A percentile compares a stretch with the other conserved stretches of the same genome.
Evolutionary conservation across 2,329 filamentous ascomycete genomes (phyloP).

Genomic region (Chaetomium sp.): DNA sequence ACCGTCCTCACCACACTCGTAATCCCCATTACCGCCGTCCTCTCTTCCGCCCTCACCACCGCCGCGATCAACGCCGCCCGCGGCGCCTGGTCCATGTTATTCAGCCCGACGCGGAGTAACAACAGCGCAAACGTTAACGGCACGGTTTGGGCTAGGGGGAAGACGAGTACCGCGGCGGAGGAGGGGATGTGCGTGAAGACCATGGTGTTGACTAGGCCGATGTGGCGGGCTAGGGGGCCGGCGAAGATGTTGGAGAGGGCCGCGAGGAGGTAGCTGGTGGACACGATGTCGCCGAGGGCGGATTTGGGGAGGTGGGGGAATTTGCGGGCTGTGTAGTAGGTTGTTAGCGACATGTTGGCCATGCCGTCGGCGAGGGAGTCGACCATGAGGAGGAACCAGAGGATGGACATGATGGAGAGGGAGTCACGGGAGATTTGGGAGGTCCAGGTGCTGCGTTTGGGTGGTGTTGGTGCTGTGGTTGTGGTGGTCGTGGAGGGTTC

Average conservation of each 20-base stretch:
- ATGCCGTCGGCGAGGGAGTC: slow-evolving; percentile 62
- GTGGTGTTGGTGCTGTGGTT: neutral
- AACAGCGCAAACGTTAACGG: slow-evolving; percentile 49
- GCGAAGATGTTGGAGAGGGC: slow-evolving; percentile 50
- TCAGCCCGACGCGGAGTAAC: slow-evolving; percentile 54
- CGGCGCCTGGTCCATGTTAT: slow-evolving; percentile 65
- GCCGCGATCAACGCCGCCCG: slow-evolving; percentile 60
- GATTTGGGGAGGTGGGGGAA: slow-evolving; percentile 48
- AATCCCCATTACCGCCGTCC: slow-evolving; percentile 66
- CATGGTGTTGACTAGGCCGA: slow-evolving; percentile 60
- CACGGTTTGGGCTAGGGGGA: slow-evolving; percentile 48
- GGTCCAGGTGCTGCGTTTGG: slow-evolving; percentile 35
- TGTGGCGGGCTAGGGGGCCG: slow-evolving; percentile 48
- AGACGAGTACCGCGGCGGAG: slow-evolving; percentile 53
- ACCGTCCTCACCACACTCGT: slow-evolving; percentile 55
- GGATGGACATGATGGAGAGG: slow-evolving; percentile 52
- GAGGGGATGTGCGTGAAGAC: slow-evolving; percentile 57
- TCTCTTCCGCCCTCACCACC: slow-evolving; percentile 56
- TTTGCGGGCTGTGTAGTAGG: slow-evolving; percentile 52
- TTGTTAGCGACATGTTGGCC: slow-evolving; percentile 51
- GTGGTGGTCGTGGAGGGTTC: neutral
- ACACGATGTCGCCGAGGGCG: slow-evolving; percentile 53
- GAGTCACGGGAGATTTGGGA: slow-evolving; percentile 53
- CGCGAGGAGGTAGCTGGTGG: slow-evolving; percentile 47
- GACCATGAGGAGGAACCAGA: slow-evolving; percentile 59